phyloP scores from a whole-genome alignment of 345 rosid genomes.

The Angophora floribunda region DNA sequence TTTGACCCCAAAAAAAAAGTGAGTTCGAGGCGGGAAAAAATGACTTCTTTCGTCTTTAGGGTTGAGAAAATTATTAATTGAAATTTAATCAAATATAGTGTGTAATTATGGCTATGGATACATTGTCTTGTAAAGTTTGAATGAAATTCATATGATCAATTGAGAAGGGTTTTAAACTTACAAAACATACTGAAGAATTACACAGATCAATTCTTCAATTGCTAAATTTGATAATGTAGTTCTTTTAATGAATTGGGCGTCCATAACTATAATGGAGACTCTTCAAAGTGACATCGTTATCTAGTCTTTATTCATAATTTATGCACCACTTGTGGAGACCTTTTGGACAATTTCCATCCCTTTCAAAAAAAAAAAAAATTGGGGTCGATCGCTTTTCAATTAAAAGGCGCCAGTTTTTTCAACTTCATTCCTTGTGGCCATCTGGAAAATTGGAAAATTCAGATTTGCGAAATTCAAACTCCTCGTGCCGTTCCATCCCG shows the following conservation, averaged over 20 bases:
- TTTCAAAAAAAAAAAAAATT: no score
- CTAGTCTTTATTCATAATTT: no score
- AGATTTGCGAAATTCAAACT: background rate
- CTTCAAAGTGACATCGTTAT: no score
- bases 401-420: background rate
- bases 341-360: background rate
- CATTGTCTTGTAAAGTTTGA: background rate
- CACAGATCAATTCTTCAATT: no score
- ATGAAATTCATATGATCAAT: no score
- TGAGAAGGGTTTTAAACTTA: background rate
- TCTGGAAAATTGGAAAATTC: background rate
- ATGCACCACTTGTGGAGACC: background rate
- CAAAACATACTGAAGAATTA: background rate
- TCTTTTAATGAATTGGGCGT: background rate
- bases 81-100: rapidly evolving
- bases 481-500: background rate
- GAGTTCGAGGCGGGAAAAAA: background rate
- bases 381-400: background rate
- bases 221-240: rapidly evolving
- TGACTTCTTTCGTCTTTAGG: background rate
- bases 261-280: rapidly evolving
- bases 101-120: rapidly evolving
- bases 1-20: no score
- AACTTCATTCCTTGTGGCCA: background rate
- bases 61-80: no score